Conservation (phyloP, 352 stramenopile species). For the Phytophthora megakarya region DNA sequence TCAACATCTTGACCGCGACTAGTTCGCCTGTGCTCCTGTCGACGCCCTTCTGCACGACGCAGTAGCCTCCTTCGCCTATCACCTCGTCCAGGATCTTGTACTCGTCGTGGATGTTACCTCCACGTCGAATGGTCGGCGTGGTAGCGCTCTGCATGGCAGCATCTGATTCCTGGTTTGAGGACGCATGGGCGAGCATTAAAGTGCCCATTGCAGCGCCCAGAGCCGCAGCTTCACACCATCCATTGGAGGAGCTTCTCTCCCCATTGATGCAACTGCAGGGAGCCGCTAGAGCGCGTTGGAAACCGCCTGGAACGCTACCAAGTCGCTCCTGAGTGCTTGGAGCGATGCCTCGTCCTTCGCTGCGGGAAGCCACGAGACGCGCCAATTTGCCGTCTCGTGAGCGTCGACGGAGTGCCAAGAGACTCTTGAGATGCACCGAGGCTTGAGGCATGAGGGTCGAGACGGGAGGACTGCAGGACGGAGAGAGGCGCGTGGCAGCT, state of each 20-base stretch:
- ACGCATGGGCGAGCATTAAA: slow-evolving; percentile 15
- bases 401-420: slow-evolving; percentile 32
- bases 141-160: slow-evolving; percentile 26
- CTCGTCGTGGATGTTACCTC: slow-evolving; percentile 58
- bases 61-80: slow-evolving; percentile 81
- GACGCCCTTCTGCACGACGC: slow-evolving; percentile 73
- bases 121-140: slow-evolving; percentile 17
- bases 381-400: slow-evolving; percentile 9
- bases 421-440: slow-evolving; percentile 10
- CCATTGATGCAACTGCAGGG: slow-evolving; percentile 26
- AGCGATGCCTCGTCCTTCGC: not conserved
- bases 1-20: slow-evolving; percentile 83
- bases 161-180: slow-evolving; percentile 15
- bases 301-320: not conserved
- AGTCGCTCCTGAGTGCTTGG: slow-evolving; percentile 4
- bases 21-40: slow-evolving; percentile 67
- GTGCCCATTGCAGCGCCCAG: slow-evolving; percentile 23
- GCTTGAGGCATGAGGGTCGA: slow-evolving; percentile 26
- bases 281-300: slow-evolving; percentile 9
- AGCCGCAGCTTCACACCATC: slow-evolving; percentile 17
- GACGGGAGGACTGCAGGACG: not conserved
- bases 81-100: slow-evolving; percentile 85
- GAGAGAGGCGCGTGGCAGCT: slow-evolving; percentile 15
- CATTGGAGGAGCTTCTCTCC: not conserved
- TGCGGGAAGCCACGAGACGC: slow-evolving; percentile 4